Base-by-base conservation (phyloP, 2,329 filamentous ascomycete species). In the Aspergillus costaricaensis region DNA sequence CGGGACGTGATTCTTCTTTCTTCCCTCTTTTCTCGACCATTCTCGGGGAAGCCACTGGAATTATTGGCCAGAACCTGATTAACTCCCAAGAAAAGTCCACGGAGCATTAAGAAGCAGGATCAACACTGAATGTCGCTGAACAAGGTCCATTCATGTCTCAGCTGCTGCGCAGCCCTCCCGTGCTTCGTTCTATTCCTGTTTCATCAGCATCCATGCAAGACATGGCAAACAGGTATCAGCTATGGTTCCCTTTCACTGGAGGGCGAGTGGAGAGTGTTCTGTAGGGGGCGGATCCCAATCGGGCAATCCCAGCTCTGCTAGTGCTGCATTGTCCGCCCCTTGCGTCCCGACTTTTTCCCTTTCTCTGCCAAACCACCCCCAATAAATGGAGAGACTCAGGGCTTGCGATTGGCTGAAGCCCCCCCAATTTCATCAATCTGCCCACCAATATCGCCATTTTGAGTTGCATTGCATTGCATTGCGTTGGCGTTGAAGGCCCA, bases 401-500 rank as follows among this genome's bases (percentile, higher is more conserved):
- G 15, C 27, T 47, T 43, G 25, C 49, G 27, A 25, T 53, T 43
- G 38, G 30, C 19, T 48, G 43, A 19, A 61, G 55, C 49, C 61
- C 53, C 57, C 59, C 61, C 55, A 59, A 59, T 62, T 39, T 48
- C 58, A 60, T 58, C 48, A 53, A 62, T 63, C 54, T 32, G 39
- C 23, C 21, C 25, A 30, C 25, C 41, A 64, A 67, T 64, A 62
- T 62, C 44, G n/a, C 60, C 53, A 56, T 62, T 60, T 65, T 64
- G 58, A 63, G 67, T 68, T 68, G 59, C 67, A 68, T 68, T 67
- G 64, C 67, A 67, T 67, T 64, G 59, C 65, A 65, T 63, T 64
- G 59, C 65, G 64, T 65, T 62, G 57, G 47, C 56, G 55, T 65
- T 49, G 30, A 63, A 55, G 25, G 47, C 52, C 51, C 54, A 55